Percentiles rank a stretch among this genome's conserved stretches.
phyloP scores from a whole-genome alignment of 345 rosid species.

The Gossypium bickii region DNA sequence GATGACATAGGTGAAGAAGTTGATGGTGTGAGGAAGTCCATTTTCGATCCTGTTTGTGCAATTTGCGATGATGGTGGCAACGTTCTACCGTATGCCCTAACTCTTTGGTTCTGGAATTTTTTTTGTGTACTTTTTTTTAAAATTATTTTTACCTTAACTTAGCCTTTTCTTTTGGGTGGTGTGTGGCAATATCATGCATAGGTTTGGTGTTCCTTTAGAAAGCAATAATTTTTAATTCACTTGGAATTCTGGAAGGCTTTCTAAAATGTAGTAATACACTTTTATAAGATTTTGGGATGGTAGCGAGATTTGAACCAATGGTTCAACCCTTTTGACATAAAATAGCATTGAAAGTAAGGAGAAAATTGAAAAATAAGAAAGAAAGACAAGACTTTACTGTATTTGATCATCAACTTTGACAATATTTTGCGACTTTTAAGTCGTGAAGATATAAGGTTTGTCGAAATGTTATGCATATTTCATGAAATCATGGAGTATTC shows the following conservation, averaged over 20 bases:
- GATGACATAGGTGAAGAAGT: slow-evolving; percentile 22
- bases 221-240: background rate
- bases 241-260: background rate
- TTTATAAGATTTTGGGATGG: background rate
- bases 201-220: background rate
- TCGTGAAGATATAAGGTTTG: background rate
- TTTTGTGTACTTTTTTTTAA: background rate
- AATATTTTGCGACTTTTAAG: background rate
- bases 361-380: background rate
- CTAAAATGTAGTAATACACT: background rate
- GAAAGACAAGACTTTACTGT: background rate
- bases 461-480: background rate
- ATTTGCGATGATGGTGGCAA: slow-evolving; percentile 74
- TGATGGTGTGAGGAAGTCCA: slow-evolving; percentile 17
- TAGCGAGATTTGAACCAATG: background rate
- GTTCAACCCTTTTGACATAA: background rate
- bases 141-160: background rate
- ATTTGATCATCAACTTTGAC: background rate
- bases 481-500: background rate
- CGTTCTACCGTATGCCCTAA: slow-evolving; percentile 42
- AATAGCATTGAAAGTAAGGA: background rate
- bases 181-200: background rate
- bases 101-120: background rate
- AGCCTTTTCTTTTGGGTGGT: background rate
- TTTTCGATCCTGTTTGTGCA: slow-evolving; percentile 59